These are phyloP conservation scores for Penicillium robsamsonii DNA, from an alignment of 495 filamentous ascomycete genomes.

Conservation along the genomic window DNA sequence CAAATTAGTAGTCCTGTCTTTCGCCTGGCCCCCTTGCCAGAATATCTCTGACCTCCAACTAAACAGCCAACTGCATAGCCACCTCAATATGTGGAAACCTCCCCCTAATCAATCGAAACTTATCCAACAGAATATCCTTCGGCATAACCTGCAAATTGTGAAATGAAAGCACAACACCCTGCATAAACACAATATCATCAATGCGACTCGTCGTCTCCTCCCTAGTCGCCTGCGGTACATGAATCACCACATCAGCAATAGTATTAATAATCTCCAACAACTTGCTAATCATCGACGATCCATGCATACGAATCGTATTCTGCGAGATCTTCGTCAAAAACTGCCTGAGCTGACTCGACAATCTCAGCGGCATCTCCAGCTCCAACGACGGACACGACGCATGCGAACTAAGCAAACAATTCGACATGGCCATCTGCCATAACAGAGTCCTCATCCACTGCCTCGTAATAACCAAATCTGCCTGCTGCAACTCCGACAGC, in stretches of 20 bases:
- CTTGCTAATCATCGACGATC: conserved; percentile 55
- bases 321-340: conserved; percentile 45
- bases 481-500: conserved; percentile 46
- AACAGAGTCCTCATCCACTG: conserved; percentile 55
- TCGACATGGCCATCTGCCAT: conserved; percentile 54
- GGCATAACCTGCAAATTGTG: conserved; percentile 25
- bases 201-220: conserved; percentile 30
- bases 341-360: conserved; percentile 48
- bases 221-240: conserved; percentile 21
- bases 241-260: conserved; percentile 52
- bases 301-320: conserved; percentile 52
- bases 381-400: conserved; percentile 42
- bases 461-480: conserved; percentile 52
- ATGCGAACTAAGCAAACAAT: conserved; percentile 43
- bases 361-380: conserved; percentile 51
- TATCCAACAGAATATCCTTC: conserved; percentile 24
- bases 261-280: conserved; percentile 57
- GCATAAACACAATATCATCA: conserved; percentile 33
- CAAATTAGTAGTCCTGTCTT: background rate
- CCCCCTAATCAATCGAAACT: conserved; percentile 28
- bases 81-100: conserved; percentile 21
- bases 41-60: background rate
- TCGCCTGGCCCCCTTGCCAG: background rate
- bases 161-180: conserved; percentile 30
- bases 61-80: conserved; percentile 10